These are phyloP conservation scores for Leersia perrieri DNA, from an alignment of 176 grass and related monocot genomes.

Conservation along the genomic window DNA sequence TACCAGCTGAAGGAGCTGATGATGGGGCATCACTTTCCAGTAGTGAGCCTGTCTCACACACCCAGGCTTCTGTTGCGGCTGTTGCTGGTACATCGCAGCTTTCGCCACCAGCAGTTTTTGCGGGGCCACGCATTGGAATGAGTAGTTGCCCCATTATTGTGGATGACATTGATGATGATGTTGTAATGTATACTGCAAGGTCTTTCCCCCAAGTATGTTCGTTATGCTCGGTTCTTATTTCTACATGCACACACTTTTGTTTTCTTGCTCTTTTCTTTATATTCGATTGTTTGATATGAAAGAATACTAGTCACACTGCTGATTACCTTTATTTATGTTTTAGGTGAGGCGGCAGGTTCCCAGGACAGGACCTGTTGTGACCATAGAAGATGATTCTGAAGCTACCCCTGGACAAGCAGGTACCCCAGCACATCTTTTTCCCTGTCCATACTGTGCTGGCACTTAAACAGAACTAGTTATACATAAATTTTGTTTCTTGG, in stretches of 20 bases:
- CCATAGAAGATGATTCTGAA: slow-evolving; percentile 92
- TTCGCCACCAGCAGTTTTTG: slow-evolving; percentile 7
- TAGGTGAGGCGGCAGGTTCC: slow-evolving; percentile 41
- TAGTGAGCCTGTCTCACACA: slow-evolving; percentile 1
- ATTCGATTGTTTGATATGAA: slow-evolving; percentile 16
- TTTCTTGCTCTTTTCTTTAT: background rate
- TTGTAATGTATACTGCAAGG: slow-evolving; percentile 54
- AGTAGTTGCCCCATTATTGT: slow-evolving; percentile 52
- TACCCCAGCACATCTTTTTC: slow-evolving; percentile 22
- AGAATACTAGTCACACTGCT: background rate
- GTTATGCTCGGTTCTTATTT: slow-evolving; percentile 23
- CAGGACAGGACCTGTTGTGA: slow-evolving; percentile 40
- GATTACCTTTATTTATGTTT: slow-evolving; percentile 19
- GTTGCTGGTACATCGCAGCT: background rate
- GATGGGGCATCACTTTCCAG: background rate
- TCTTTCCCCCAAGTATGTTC: slow-evolving; percentile 48
- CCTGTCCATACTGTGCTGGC: background rate
- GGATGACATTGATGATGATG: slow-evolving; percentile 63
- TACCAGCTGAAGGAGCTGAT: slow-evolving; percentile 36
- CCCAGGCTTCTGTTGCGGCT: background rate
- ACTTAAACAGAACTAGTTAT: background rate
- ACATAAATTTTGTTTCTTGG: background rate
- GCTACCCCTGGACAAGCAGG: slow-evolving; percentile 53
- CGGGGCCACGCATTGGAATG: slow-evolving; percentile 26
- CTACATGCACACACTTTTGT: background rate